Evolutionary conservation across 345 rosid species (phyloP), one percentile per base, ranked within the genome.

Genomic region (Eucalyptus marginata): DNA sequence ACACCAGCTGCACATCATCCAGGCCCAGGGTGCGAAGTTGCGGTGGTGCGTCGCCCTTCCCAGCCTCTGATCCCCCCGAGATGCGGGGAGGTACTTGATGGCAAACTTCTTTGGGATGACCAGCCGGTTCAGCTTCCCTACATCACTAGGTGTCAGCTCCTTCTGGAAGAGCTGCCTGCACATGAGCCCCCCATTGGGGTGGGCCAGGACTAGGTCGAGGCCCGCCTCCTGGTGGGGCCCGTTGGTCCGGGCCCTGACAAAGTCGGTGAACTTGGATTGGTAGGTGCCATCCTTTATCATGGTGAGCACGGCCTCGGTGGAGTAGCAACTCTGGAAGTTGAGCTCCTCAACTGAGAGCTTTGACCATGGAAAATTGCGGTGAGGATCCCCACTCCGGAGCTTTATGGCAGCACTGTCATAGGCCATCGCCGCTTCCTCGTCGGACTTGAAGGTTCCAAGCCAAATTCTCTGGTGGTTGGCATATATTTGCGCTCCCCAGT

Each of bases 71-170:
- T 5, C 84, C 87, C 10, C 89, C 92, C 13, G 68, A 86, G 10
- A 95, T 90, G 16, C 24, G 89, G 7, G 96, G 31, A 96, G 90
- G 90, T 92, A 93, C 91, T 95, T 94, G 3, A 93, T 89, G 1
- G 99, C 99, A 86, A 59, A 92, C 91, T 92, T 96, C 90, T 96
- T 96, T 1, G 99, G 99, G 86, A 96, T 94, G 47, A 97, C 99
- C n/a, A 97, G 94, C 90, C 98, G 91, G 36, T 97, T 97, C 6
- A 97, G 96, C 83, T 94, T 96, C 5, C 99, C 98, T 7, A 97
- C 99, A 88, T 97, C 98, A 43, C 99, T 97, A 1, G 99, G 97
- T 6, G 99, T 97, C 33, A 97, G 91, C 80, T 95, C 95, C 91
- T 97, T 97, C 24, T 91, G 93, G 86, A 97, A 97, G 22, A 97